Evolutionary conservation across 345 rosid species (phyloP), one percentile per base, ranked within the genome.

Genomic region (Raphanus sativus): DNA sequence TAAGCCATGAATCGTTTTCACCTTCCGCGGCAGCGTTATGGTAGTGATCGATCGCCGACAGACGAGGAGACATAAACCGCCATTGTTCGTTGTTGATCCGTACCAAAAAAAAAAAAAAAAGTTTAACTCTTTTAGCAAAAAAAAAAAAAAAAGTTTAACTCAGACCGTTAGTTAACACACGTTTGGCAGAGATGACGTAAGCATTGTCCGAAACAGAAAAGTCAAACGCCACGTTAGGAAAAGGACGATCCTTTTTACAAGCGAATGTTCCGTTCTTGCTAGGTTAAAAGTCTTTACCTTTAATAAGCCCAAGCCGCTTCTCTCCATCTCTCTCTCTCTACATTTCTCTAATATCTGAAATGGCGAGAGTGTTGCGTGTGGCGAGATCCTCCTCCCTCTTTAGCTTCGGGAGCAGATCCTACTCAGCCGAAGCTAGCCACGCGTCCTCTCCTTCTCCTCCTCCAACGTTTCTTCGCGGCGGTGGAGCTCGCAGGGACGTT

Each of bases 301-400:
- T 32, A 67, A 45, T 32, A 61, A 62, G 38, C 42, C 55, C 61
- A 56, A 64, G 76, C 82, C 30, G 67, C 54, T 32, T 48, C 81
- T 32, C 36, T 56, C 79, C 42, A 25, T 59, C 34, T 36, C 60
- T 13, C 9, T 65, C 71, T 66, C 62, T 62, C 64, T 13, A 3
- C 16, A 69, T 73, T 75, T 72, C 74, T 58, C 56, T 50, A n/a
- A 38, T 38, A 3, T 58, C 24, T 62, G 64, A 75, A 55, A 87
- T 86, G 91, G 88, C 91, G 77, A 83, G 85, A 75, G 62, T 86
- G 60, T 30, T 76, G 65, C 91, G 91, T 69, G 62, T 86, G 29
- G 74, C 80, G 69, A 86, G 80, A 75, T 71, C 86, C 21, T 82
- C 84, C 48, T 58, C 83, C 59, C 29, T 81, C 56, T 80, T 74